phyloP scores from a whole-genome alignment of 108 stramenopile genomes.

The Licmophora abbreviata region DNA sequence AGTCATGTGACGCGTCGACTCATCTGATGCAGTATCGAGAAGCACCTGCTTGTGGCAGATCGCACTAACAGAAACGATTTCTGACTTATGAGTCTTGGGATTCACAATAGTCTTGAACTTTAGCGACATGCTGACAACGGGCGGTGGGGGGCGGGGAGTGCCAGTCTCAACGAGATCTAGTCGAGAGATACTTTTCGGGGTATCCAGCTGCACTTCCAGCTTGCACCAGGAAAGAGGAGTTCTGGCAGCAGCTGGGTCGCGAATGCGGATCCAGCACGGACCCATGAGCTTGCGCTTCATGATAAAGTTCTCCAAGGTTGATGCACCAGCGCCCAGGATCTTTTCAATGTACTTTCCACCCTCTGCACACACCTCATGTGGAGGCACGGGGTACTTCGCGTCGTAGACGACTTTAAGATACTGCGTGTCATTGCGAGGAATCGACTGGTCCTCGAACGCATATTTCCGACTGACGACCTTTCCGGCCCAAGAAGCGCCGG shows the following conservation, averaged over 20 bases:
- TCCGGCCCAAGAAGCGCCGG: conserved; percentile 72
- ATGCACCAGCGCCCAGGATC: conserved; percentile 83
- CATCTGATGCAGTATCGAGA: conserved; percentile 70
- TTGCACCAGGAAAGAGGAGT: conserved; percentile 81
- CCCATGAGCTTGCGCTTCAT: conserved; percentile 96
- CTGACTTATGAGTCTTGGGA: conserved; percentile 89
- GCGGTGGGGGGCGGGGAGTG: conserved; percentile 60
- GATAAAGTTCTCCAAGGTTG: conserved; percentile 89
- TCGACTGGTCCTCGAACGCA: conserved; percentile 89
- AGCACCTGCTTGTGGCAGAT: conserved; percentile 82
- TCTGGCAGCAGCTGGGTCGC: conserved; percentile 35
- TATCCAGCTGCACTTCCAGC: conserved; percentile 70
- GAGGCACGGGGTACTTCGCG: conserved; percentile 76
- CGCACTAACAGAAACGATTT: conserved; percentile 90
- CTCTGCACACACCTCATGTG: conserved; percentile 40
- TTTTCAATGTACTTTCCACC: conserved; percentile 80
- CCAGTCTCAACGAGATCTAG: conserved; percentile 37
- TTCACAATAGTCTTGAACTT: conserved; percentile 96
- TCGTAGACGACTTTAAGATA: conserved; percentile 97
- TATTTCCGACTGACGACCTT: conserved; percentile 89
- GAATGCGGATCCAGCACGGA: conserved; percentile 94
- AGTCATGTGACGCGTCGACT: conserved; percentile 45
- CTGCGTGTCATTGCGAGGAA: conserved; percentile 88
- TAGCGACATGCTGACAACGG: conserved; percentile 79
- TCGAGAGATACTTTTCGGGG: conserved; percentile 70